A percentile compares a stretch with the other conserved stretches of the same genome.
These are phyloP conservation scores for Curvularia sp. DNA, from an alignment of 2,329 filamentous ascomycete genomes.

Conservation along the genomic window DNA sequence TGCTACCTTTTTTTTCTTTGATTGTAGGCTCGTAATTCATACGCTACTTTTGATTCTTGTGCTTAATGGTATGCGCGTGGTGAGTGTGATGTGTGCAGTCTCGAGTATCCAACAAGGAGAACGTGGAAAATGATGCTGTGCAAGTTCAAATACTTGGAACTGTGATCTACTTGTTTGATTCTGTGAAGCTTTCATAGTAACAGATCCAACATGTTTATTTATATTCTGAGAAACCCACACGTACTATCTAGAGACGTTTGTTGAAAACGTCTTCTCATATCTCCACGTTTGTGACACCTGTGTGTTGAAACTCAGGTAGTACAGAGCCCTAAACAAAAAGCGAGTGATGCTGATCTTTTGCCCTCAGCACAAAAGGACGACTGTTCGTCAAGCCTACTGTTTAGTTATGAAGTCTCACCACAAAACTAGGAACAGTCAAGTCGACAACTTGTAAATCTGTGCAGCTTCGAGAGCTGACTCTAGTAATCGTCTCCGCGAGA, in stretches of 20 bases:
- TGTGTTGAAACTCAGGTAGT: not conserved
- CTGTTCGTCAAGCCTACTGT: not conserved
- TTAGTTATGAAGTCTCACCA: not conserved
- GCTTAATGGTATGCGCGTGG: not conserved
- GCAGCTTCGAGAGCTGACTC: slow-evolving; percentile 6
- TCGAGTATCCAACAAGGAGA: not conserved
- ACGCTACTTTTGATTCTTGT: not conserved
- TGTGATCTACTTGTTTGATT: not conserved
- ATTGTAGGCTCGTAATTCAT: not conserved
- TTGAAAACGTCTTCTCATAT: not conserved
- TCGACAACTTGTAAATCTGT: not conserved
- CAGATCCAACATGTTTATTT: not conserved
- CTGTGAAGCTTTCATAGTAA: not conserved
- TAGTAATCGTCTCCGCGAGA: slow-evolving; percentile 86
- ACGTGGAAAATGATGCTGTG: not conserved
- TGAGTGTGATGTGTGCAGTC: not conserved
- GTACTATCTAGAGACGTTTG: not conserved
- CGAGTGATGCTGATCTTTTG: not conserved
- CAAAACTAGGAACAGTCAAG: not conserved
- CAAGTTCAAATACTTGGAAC: not conserved
- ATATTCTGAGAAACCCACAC: not conserved
- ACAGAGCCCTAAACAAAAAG: not conserved
- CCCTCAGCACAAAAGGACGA: not conserved
- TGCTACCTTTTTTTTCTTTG: not conserved
- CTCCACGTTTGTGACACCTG: not conserved